Base-by-base conservation (phyloP, 2,329 filamentous ascomycete genomes). In the Arthrobotrys musiformis region DNA sequence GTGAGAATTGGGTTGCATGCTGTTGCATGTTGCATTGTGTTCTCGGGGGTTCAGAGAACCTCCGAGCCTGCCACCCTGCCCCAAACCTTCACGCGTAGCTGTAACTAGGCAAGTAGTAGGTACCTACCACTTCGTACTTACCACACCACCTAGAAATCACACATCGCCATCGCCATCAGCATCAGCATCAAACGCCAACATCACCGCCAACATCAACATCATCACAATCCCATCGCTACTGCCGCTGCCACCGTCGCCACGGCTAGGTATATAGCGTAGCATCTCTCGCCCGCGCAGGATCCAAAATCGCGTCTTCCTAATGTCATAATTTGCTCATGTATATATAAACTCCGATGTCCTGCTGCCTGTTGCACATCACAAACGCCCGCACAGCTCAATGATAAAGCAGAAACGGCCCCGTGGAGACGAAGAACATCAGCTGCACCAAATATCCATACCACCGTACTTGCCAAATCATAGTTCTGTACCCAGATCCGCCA, bases 391-490 rank as follows among this genome's bases (percentile, higher is more conserved):
- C 17, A 44, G 42, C 42, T 70, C 72, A 70, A 76, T 77, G 73
- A 70, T 77, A 54, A 77, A 70, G 64, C 73, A 62, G 40, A 77
- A 77, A 70, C 58, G 73, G 42, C 33, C 73, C 17, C 28, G 46
- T 37, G 61, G 37, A 48, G 70, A 76, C 56, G 66, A 77, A 63
- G 73, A 70, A 70, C 44, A 64, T 2, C 54, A 62, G 40, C 64
- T 48, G 17, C 52, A 50, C 19, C 19, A 50, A 30, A 66, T 48
- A 40, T 13, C 46, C 9, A 30, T 13, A 26, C 15, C 50, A 28
- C 37, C 60, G 24, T 33, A 42, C 15, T 15, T 33, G 30, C 28
- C 33, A 33, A 46, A 60, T 11, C 40, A 37, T 33, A 37, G 9
- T 33, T 46, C 37, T 17, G 24, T 58, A 7, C 63, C 62, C 13